Base-by-base conservation (phyloP, 805 yeast species). In the Yarrowia sp. region DNA sequence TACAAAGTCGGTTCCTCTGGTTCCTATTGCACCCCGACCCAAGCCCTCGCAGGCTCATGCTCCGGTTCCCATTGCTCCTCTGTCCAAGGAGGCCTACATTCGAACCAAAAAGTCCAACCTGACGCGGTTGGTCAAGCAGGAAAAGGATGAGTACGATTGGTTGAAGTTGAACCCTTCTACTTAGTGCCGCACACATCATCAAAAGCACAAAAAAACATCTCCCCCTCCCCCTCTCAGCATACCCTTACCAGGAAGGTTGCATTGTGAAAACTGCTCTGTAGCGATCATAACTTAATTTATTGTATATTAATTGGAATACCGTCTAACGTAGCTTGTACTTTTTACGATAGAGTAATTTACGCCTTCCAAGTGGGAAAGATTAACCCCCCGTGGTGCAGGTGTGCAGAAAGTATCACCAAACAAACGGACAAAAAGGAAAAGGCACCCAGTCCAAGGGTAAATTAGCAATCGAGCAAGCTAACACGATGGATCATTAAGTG, bases 81-180 rank as follows among this genome's bases (percentile, higher is more conserved):
- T 55, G 2, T 55, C 61, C 47, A 55, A 55, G 47, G 61, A 55
- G 61, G 61, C 61, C 13, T 55, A 55, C 42, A 55, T 55, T 31
- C 61, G 61, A 6, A 55, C 61, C 17, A 55, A 55, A 9, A 55
- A 55, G 47, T 58, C 64, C 35, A 58, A 58, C 5, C 15, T 58
- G 64, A 58, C 64, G 22, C 41, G 64, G 41, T 10, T 58, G 51
- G 64, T 58, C 42, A 58, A 58, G 51, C 61, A 55, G 47, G 61
- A 55, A 38, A 55, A 55, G 47, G 61, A 55, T 4, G 61, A 55
- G 18, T 55, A 55, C 47, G 61, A 55, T n/a, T 55, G 61, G 61
- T 15, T 55, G 38, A 55, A 55, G 47, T 8, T 41, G 61, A 55
- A 55, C 47, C 61, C 61, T 9, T 22, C 43, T 4, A 51, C 61